These are phyloP conservation scores for Penicillium coprophilum DNA, from an alignment of 495 filamentous ascomycete genomes.

Conservation along the genomic window DNA sequence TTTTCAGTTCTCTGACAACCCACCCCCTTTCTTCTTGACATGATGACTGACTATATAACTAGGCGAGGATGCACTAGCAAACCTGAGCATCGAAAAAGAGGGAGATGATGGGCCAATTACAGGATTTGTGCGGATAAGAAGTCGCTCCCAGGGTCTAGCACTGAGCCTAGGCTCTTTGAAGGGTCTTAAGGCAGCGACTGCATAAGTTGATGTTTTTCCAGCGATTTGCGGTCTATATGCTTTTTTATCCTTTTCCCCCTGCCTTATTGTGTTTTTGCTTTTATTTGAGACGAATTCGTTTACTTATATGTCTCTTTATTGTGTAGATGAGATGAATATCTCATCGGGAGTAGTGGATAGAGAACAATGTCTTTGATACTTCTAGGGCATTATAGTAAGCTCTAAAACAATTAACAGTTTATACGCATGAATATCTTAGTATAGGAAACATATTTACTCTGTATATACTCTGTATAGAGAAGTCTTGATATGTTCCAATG, in stretches of 20 bases:
- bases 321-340: constrained; percentile 24
- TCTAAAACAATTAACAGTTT: not conserved
- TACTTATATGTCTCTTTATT: constrained; percentile 31
- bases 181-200: constrained; percentile 67
- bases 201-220: constrained; percentile 42
- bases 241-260: constrained; percentile 26
- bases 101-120: constrained; percentile 94
- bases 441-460: not conserved
- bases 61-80: constrained; percentile 99
- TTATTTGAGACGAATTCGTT: constrained; percentile 35
- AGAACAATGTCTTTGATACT: constrained; percentile 22
- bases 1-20: constrained; percentile 2
- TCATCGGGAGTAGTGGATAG: constrained; percentile 33
- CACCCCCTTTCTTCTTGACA: constrained; percentile 14
- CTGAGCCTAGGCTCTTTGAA: constrained; percentile 93
- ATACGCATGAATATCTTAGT: not conserved
- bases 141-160: constrained; percentile 93
- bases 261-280: constrained; percentile 22
- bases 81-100: constrained; percentile 97
- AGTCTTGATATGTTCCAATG: not conserved
- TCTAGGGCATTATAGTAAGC: not conserved
- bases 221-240: constrained; percentile 34
- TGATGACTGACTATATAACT: constrained; percentile 27
- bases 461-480: too few relatives aligned
- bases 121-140: constrained; percentile 98